Percentiles rank a stretch among this genome's conserved stretches.
phyloP scores from a whole-genome alignment of 495 filamentous ascomycete genomes.

The Penicillium turbatum region DNA sequence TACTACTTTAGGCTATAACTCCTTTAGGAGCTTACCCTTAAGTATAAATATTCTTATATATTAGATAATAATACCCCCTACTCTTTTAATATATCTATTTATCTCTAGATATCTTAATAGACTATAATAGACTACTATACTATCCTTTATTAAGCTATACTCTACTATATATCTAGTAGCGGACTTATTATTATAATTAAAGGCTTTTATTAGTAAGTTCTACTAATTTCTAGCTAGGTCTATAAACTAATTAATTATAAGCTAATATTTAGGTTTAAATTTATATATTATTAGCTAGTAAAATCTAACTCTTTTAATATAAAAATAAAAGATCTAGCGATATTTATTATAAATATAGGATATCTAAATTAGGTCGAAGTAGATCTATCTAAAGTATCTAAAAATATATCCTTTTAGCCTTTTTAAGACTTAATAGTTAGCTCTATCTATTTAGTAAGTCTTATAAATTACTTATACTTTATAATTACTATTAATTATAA shows the following conservation, averaged over 20 bases:
- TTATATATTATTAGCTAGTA: background rate
- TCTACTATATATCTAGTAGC: background rate
- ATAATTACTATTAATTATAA: too few species aligned
- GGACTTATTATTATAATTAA: background rate
- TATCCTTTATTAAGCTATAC: background rate
- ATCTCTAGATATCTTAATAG: background rate
- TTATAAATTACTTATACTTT: too few species aligned
- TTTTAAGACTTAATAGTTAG: too few species aligned
- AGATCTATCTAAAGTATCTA: background rate
- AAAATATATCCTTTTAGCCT: too few species aligned
- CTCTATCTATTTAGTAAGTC: too few species aligned
- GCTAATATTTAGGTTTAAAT: background rate
- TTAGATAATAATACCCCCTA: background rate
- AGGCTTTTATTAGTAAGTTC: background rate
- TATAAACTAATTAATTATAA: background rate
- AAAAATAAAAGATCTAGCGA: background rate
- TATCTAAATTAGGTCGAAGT: background rate
- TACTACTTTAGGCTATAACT: background rate
- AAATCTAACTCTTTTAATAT: background rate
- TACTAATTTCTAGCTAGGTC: background rate
- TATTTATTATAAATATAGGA: background rate
- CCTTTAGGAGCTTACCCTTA: background rate
- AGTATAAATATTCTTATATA: background rate
- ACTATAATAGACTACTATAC: background rate
- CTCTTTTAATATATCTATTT: background rate